These are phyloP conservation scores for Tolypocladium ovalisporum DNA, from an alignment of 2,329 filamentous ascomycete species.

Conservation along the genomic window DNA sequence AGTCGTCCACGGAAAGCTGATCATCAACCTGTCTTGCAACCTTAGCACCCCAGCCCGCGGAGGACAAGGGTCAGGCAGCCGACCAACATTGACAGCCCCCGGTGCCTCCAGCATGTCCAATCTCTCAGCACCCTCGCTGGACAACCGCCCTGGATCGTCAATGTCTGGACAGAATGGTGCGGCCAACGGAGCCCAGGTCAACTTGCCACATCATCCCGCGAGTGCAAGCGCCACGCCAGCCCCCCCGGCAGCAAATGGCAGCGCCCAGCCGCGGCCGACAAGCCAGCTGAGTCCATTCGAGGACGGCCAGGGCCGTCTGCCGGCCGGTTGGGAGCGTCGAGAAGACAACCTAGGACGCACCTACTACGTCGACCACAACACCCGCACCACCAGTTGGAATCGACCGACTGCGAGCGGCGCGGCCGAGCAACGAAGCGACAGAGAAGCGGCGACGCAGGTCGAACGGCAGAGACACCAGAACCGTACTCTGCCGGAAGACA, in stretches of 20 bases:
- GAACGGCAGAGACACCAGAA: conserved; percentile 93
- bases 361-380: conserved; percentile 98
- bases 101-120: conserved; percentile 33
- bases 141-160: conserved; percentile 41
- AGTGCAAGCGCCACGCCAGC: conserved; percentile 29
- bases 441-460: conserved; percentile 84
- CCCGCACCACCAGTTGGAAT: conserved; percentile 92
- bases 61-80: conserved; percentile 29
- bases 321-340: conserved; percentile 88
- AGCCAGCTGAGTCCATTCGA: conserved; percentile 77
- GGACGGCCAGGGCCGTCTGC: conserved; percentile 85
- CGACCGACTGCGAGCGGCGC: conserved; percentile 72
- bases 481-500: conserved; percentile 87
- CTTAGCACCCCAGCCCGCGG: conserved; percentile 58
- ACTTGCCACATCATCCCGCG: conserved; percentile 34
- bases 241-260: conserved; percentile 16
- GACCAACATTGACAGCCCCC: conserved; percentile 32
- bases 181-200: conserved; percentile 26
- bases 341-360: conserved; percentile 92
- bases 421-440: conserved; percentile 58
- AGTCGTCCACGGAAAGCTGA: conserved; percentile 94
- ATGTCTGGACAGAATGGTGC: conserved; percentile 38
- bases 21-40: conserved; percentile 92
- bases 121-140: conserved; percentile 28
- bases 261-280: conserved; percentile 18